phyloP scores from a whole-genome alignment of 2,329 filamentous ascomycete genomes.

The Colletotrichum destructivum region DNA sequence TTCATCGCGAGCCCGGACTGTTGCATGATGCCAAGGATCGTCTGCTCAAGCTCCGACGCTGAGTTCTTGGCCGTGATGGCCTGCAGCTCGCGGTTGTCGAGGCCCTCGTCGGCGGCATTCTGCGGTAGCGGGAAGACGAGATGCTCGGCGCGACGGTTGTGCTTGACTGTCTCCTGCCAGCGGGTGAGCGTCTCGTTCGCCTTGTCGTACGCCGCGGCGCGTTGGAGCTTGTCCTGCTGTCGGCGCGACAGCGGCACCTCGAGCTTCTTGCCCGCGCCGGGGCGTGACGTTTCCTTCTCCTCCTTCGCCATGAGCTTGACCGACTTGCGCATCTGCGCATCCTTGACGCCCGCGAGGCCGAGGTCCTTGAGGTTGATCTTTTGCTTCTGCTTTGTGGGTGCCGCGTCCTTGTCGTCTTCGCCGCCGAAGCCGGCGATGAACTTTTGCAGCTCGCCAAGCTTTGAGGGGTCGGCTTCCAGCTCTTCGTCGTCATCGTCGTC shows the following conservation, averaged over 20 bases:
- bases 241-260: conserved; percentile 87
- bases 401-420: conserved; percentile 64
- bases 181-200: conserved; percentile 91
- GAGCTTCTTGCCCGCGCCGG: conserved; percentile 75
- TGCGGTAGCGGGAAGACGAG: conserved; percentile 88
- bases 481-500: conserved; percentile 65
- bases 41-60: conserved; percentile 85
- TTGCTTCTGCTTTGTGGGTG: conserved; percentile 49
- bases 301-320: conserved; percentile 82
- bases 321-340: conserved; percentile 83
- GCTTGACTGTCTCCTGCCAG: conserved; percentile 96
- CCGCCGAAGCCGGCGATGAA: conserved; percentile 80
- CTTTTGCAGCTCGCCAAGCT: conserved; percentile 76
- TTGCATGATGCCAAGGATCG: conserved; percentile 90
- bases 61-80: conserved; percentile 76
- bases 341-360: conserved; percentile 77
- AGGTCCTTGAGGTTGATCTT: conserved; percentile 85
- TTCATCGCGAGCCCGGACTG: conserved; percentile 82
- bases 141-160: conserved; percentile 92
- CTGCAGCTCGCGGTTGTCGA: conserved; percentile 74
- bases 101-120: conserved; percentile 73
- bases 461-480: conserved; percentile 65
- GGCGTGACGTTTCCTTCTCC: conserved; percentile 62
- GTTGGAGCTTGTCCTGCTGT: conserved; percentile 88
- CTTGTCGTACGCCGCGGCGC: conserved; percentile 87